phyloP scores from a whole-genome alignment of 768 basidiomycete species.

The Grammothele lineata region DNA sequence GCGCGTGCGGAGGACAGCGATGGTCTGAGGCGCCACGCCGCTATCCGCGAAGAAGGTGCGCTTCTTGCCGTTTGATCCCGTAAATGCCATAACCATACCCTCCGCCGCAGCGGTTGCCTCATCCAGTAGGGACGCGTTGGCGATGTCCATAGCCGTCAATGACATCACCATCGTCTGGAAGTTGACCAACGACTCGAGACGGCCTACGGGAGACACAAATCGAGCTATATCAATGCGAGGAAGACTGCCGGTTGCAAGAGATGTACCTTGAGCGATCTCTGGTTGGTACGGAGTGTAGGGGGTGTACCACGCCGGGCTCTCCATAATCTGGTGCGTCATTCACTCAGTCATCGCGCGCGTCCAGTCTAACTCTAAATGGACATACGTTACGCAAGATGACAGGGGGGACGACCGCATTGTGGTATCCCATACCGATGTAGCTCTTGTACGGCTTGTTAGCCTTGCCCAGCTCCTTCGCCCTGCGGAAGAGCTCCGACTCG shows the following conservation, averaged over 20 bases:
- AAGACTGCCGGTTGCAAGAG: not conserved
- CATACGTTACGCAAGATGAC: constrained; percentile 89
- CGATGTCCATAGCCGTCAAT: constrained; percentile 90
- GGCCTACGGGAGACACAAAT: constrained; percentile 47
- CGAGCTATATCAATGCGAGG: not conserved
- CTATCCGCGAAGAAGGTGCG: constrained; percentile 81
- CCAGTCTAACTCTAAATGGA: not conserved
- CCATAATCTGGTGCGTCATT: constrained; percentile 54
- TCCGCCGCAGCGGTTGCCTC: constrained; percentile 95
- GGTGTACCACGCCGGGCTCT: constrained; percentile 98
- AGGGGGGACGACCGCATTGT: constrained; percentile 91
- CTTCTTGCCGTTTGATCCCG: constrained; percentile 63
- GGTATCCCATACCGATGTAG: constrained; percentile 99
- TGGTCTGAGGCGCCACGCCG: constrained; percentile 82
- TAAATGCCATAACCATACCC: constrained; percentile 93
- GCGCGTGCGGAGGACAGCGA: constrained; percentile 84
- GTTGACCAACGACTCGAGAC: constrained; percentile 93
- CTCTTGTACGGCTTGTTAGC: constrained; percentile 83
- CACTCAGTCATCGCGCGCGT: no score
- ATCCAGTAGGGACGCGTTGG: constrained; percentile 93
- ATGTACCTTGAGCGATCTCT: constrained; percentile 94
- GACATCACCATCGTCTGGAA: constrained; percentile 97
- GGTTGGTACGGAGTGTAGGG: constrained; percentile 96
- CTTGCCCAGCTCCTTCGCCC: constrained; percentile 72
- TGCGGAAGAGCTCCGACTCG: constrained; percentile 76